These are phyloP conservation scores for Teunomyces atbi DNA, from an alignment of 805 yeast species.

Conservation along the genomic window DNA sequence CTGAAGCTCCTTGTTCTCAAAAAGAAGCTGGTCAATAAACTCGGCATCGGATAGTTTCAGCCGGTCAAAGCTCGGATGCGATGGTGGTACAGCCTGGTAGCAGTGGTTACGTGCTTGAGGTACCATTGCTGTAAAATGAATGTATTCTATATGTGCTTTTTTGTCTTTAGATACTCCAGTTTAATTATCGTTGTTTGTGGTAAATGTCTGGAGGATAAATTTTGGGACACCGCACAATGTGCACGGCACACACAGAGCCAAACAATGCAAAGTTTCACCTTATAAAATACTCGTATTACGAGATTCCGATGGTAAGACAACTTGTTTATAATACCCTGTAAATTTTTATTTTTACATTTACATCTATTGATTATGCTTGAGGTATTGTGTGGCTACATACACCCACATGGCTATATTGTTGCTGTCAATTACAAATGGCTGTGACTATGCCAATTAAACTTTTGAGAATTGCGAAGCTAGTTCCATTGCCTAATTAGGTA, in stretches of 20 bases:
- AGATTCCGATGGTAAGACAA: too few species aligned
- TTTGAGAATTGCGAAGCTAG: not conserved
- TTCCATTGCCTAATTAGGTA: conserved; percentile 1
- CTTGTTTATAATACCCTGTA: too few species aligned
- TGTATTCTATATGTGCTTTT: not conserved
- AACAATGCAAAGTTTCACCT: not conserved
- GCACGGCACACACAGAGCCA: not conserved
- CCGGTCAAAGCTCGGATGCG: conserved; percentile 36
- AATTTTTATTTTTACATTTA: too few species aligned
- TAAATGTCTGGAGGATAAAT: not conserved
- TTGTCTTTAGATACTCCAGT: not conserved
- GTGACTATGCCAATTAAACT: not conserved
- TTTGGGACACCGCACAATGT: not conserved
- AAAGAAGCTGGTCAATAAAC: conserved; percentile 33
- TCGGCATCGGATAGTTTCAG: conserved; percentile 25
- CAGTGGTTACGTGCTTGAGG: not conserved
- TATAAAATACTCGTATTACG: not conserved
- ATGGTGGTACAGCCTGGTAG: conserved; percentile 22
- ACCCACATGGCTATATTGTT: not conserved
- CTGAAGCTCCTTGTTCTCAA: conserved; percentile 36
- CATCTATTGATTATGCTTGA: too few species aligned
- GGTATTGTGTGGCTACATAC: not conserved
- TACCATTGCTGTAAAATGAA: not conserved
- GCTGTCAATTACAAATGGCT: not conserved
- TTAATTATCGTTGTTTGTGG: not conserved